Evolutionary conservation across 495 filamentous ascomycete species (phyloP).

Genomic region (Tuber aestivum): DNA sequence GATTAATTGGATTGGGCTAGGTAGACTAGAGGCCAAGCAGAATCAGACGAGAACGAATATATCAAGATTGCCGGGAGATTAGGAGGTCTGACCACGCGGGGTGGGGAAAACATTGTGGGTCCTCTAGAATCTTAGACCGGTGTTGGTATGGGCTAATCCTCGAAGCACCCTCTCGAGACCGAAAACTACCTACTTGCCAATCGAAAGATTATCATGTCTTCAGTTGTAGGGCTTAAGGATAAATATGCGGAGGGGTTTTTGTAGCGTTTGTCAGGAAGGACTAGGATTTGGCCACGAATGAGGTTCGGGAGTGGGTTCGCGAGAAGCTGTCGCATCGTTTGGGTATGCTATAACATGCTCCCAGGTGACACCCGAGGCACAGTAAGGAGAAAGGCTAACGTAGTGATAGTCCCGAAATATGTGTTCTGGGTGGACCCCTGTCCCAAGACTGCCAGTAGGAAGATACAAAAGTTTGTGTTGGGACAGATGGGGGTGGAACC

Average conservation of each 20-base stretch:
- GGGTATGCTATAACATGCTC: conserved; percentile 47
- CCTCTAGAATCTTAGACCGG: background rate
- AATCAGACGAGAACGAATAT: conserved; percentile 68
- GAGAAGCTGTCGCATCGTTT: conserved; percentile 67
- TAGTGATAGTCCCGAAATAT: conserved; percentile 65
- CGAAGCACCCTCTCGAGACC: conserved; percentile 75
- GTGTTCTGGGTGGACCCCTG: conserved; percentile 77
- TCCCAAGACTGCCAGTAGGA: conserved; percentile 93
- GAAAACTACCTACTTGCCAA: conserved; percentile 80
- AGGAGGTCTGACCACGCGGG: conserved; percentile 88
- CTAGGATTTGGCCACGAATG: conserved; percentile 46
- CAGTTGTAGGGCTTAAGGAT: conserved; percentile 78
- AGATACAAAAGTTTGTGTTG: conserved; percentile 94
- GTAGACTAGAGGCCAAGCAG: conserved; percentile 83
- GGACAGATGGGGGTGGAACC: conserved; percentile 53
- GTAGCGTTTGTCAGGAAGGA: conserved; percentile 62
- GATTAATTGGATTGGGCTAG: conserved; percentile 20
- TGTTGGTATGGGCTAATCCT: background rate
- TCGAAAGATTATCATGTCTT: conserved; percentile 61
- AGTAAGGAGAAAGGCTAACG: conserved; percentile 2
- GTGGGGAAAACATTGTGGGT: conserved; percentile 76
- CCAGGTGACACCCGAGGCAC: background rate
- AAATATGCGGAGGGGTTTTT: conserved; percentile 79
- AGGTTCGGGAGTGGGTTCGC: conserved; percentile 67
- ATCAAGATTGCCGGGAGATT: conserved; percentile 63